phyloP scores from a whole-genome alignment of 2,329 filamentous ascomycete species.

The Metarhizium robertsii region DNA sequence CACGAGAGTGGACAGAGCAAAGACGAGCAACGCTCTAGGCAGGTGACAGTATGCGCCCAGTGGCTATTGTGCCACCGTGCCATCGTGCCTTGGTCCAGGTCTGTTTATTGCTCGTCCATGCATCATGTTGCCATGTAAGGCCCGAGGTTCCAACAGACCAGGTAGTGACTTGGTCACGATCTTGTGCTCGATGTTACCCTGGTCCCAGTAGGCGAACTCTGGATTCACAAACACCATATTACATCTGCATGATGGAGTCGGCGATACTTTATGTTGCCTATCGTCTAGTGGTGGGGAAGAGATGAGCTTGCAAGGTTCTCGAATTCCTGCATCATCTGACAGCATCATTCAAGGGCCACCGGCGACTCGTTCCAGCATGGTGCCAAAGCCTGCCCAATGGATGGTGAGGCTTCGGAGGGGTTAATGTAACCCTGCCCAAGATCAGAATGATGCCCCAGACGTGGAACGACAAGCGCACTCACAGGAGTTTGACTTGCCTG shows the following conservation, averaged over 20 bases:
- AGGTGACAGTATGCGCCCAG: conserved; percentile 4
- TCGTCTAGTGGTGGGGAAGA: not conserved
- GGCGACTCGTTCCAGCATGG: not conserved
- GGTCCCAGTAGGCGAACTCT: not conserved
- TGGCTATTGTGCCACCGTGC: not conserved
- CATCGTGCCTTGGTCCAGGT: not conserved
- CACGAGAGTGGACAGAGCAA: not conserved
- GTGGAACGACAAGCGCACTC: too few species aligned
- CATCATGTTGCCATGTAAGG: not conserved
- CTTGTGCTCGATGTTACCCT: not conserved
- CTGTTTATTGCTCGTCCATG: not conserved
- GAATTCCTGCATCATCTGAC: conserved; percentile 4
- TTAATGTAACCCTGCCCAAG: not conserved
- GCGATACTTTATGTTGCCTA: not conserved
- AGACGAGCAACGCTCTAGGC: conserved; percentile 3
- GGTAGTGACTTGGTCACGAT: not conserved
- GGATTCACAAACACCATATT: not conserved
- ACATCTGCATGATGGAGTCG: not conserved
- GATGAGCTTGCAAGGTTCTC: not conserved
- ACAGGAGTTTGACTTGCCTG: not conserved
- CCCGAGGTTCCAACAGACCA: not conserved
- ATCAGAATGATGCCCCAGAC: not conserved
- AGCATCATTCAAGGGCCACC: not conserved
- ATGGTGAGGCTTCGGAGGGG: not conserved
- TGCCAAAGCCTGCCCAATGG: not conserved